Evolutionary conservation across 352 stramenopile species (phyloP), one percentile per base, ranked within the genome.

Genomic region (Phytophthora pini): DNA sequence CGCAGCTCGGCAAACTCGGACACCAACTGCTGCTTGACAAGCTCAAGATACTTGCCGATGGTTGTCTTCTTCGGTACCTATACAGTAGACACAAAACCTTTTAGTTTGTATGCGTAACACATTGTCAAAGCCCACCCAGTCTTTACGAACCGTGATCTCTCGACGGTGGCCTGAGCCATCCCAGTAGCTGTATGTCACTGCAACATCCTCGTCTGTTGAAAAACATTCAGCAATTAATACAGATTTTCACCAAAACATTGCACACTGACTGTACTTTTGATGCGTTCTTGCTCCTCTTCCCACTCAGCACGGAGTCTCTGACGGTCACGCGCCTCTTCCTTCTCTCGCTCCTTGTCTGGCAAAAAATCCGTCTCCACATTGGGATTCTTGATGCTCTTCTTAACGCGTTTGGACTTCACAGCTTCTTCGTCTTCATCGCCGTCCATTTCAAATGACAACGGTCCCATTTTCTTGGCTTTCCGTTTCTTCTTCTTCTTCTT

Each of bases 181-280:
- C 96, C 96, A 99, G 74, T 99, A 99, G 40, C 88, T 98, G 83
- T 99, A 99, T 6, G 94, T 98, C 40, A 99, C 97, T 53, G 97
- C 79, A 26, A 99, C 82, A 48, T 89, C 71, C 68, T 99, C 89
- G 58, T 89, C 87, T 94, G 50, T 17, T 22, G 22, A 44, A 22
- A 20, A 17, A 52, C 17, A 20, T 20, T 20, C 32, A 58, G 27
- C n/a, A 4, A 20, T 4, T 3, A 62, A 49, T 51, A 53, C 11
- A 22, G 40, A 17, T 5, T 10, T 32, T 7, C 20, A 31, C 11
- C 4, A 49, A 20, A 15, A 32, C 43, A 53, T 17, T 44, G 26
- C 12, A 34, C 17, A 52, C 10, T 29, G 27, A 15, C 17, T 75
- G 52, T 75, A 82, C 95, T 90, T 73, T 99, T 98, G 47, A 99